These are phyloP conservation scores for Lepiota brunneoincarnata DNA, from an alignment of 768 basidiomycete genomes.

Conservation along the genomic window DNA sequence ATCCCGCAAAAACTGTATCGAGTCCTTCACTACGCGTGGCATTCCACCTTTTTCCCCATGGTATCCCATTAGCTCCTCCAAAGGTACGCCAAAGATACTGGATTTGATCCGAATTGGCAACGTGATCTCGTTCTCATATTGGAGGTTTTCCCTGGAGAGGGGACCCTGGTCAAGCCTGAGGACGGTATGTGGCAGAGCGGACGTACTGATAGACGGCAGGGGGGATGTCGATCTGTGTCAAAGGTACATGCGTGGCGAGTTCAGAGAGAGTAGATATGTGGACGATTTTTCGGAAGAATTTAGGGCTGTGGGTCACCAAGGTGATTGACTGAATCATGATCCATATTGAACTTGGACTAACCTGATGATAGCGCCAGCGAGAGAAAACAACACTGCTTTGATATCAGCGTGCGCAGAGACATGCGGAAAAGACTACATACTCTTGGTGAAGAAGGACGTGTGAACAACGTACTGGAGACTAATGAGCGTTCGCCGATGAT, in stretches of 20 bases:
- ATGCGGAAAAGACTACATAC: conserved; percentile 31
- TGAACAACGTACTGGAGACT: conserved; percentile 74
- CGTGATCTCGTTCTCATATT: conserved; percentile 65
- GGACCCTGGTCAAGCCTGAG: not conserved
- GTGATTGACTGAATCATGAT: not conserved
- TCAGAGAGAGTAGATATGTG: conserved; percentile 79
- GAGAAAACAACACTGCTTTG: conserved; percentile 75
- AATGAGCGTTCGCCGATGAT: not conserved
- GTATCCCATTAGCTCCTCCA: conserved; percentile 82
- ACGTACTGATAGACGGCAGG: conserved; percentile 80
- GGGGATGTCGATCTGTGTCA: conserved; percentile 87
- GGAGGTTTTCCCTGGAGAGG: conserved; percentile 69
- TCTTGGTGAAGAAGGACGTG: conserved; percentile 85
- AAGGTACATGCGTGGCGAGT: conserved; percentile 70
- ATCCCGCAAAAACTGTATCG: conserved; percentile 66
- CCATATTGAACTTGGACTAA: conserved; percentile 24
- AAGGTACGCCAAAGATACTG: conserved; percentile 73
- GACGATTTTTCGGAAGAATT: conserved; percentile 83
- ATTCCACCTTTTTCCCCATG: conserved; percentile 80
- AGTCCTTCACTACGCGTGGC: conserved; percentile 79
- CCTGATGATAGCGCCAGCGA: conserved; percentile 88
- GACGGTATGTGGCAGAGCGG: not conserved
- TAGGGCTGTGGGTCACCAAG: conserved; percentile 52
- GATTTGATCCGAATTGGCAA: conserved; percentile 63
- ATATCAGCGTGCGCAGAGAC: conserved; percentile 7